Conservation (phyloP, 805 yeast species). For the Candida sithepensis region DNA sequence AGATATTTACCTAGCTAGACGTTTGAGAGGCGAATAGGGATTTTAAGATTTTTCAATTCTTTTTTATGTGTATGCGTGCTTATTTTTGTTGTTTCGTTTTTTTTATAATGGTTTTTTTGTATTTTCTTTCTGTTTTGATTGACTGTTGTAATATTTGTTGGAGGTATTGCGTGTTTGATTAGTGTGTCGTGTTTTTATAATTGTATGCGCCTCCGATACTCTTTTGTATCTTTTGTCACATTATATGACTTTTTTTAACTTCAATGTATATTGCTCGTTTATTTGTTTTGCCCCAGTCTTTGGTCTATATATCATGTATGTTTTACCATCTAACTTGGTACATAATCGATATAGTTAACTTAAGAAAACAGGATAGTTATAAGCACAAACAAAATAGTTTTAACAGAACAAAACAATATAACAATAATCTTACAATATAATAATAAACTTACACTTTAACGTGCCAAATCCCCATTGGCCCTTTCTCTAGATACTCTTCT, state of each 20-base stretch:
- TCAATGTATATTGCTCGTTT: background rate
- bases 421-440: background rate
- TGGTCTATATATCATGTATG: background rate
- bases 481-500: constrained; percentile 70
- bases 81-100: background rate
- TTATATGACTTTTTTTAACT: background rate
- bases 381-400: background rate
- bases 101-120: background rate
- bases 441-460: constrained; percentile 20
- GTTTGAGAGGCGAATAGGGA: constrained; percentile 52
- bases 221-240: background rate
- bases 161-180: background rate
- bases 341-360: background rate
- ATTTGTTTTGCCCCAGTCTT: background rate
- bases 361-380: no score
- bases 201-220: no score
- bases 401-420: background rate
- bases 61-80: background rate
- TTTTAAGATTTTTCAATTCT: background rate
- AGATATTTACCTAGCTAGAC: constrained; percentile 75
- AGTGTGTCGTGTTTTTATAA: background rate
- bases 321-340: background rate
- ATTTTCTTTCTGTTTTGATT: background rate
- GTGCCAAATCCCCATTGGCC: constrained; percentile 79
- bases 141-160: background rate